Conservation (phyloP, 2,329 filamentous ascomycete species). For the Diaporthe longicolla region DNA sequence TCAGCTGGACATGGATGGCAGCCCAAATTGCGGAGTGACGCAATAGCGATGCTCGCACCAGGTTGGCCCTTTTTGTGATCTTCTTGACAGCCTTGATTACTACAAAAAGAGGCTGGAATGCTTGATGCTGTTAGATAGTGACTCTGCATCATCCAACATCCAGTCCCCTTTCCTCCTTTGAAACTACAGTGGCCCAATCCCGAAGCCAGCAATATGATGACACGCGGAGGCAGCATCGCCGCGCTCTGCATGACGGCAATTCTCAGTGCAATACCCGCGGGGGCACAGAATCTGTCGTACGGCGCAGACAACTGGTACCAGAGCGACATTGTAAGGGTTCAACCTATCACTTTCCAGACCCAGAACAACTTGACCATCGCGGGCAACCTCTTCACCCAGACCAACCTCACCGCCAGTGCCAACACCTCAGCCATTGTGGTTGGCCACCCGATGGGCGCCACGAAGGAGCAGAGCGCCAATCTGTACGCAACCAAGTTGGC, state of each 20-base stretch:
- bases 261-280: not conserved
- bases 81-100: not conserved
- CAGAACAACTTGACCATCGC: conserved; percentile 8
- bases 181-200: no score
- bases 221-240: not conserved
- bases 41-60: no score
- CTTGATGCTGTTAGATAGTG: not conserved
- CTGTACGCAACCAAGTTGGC: conserved; percentile 13
- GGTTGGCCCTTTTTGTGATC: not conserved
- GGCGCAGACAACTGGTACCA: conserved; percentile 19
- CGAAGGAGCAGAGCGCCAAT: conserved; percentile 15
- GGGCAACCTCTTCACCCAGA: conserved; percentile 11
- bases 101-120: not conserved
- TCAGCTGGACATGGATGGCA: not conserved
- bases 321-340: conserved; percentile 5
- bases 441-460: not conserved
- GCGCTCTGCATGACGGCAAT: not conserved
- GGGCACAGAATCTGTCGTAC: conserved; percentile 8
- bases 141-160: not conserved
- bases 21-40: not conserved
- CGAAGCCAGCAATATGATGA: not conserved
- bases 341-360: conserved; percentile 5
- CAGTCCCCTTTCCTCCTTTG: not conserved
- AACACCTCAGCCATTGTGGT: not conserved
- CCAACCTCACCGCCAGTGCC: not conserved